Base-by-base conservation (phyloP, 1,284 basidiomycete genomes). In the Melampsora americana region DNA sequence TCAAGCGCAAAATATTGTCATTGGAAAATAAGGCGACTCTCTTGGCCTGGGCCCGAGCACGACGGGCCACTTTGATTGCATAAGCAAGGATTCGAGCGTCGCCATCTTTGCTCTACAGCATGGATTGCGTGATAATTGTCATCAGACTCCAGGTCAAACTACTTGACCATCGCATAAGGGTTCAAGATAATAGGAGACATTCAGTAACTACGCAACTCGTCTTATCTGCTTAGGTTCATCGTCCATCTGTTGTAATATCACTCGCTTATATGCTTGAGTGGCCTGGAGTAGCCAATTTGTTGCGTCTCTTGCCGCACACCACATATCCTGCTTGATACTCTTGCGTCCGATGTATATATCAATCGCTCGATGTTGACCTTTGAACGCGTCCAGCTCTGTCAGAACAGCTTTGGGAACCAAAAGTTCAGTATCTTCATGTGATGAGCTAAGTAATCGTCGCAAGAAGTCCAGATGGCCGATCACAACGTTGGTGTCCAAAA, bases 401-500 rank as follows among this genome's bases (percentile, higher is more conserved):
- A 71, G 9, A 32, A 71, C 61, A n/a, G 69, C 61, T 5, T 39
- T 26, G 16, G 69, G 69, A 26, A 71, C 39, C 28, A 71, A 28
- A n/a, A 71, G 28, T 48, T 60, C 28, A 42, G 42, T 42, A 42
- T 42, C 42, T 42, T 42, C 42, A 26, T 44, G 44, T 30, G 26
- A 50, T 32, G 69, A 62, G 18, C 18, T 48, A 1, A 71, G 46
- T 30, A 71, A 60, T 9, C 60, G 69, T 39, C 28, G 35, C 26
- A 71, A 53, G n/a, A 71, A 71, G 18, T 64, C 44, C 14, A 59
- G 61, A 44, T 71, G 64, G 5, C 56, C 59, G n/a, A 71, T 59
- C 18, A 71, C 28, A 28, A 71, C 64, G 23, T 71, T 71, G 44
- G 69, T 71, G 26, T 71, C 69, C 23, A 71, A n/a, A 42, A 71